These are phyloP conservation scores for Orbilia blumenaviensis DNA, from an alignment of 2,329 filamentous ascomycete species.

Conservation along the genomic window DNA sequence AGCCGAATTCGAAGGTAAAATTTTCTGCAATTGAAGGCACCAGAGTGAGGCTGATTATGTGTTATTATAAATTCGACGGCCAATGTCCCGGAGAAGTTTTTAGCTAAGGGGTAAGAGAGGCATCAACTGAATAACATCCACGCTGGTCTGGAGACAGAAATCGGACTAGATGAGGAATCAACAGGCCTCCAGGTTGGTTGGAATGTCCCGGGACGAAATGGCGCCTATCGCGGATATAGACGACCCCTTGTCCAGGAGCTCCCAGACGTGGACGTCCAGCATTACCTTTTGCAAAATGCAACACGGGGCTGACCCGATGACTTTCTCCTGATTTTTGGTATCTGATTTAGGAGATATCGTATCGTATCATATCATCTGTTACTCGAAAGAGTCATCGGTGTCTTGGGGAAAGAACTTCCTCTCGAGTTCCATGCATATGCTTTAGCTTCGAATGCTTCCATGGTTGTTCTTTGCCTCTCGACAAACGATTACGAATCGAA, in stretches of 20 bases:
- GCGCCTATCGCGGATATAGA: slow-evolving; percentile 52
- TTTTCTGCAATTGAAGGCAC: slow-evolving; percentile 26
- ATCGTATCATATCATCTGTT: no score
- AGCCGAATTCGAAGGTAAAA: no score
- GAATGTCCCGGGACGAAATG: slow-evolving; percentile 7
- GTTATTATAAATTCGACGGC: slow-evolving; percentile 38
- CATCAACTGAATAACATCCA: slow-evolving; percentile 28
- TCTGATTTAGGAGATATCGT: not conserved
- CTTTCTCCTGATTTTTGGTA: not conserved
- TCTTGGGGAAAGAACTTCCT: not conserved
- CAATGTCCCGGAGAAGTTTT: slow-evolving; percentile 4
- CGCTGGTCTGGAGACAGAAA: slow-evolving; percentile 28
- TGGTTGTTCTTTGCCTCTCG: not conserved
- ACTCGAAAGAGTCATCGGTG: not conserved
- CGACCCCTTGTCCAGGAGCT: slow-evolving; percentile 37
- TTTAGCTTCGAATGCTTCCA: not conserved
- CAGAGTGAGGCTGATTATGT: slow-evolving; percentile 24
- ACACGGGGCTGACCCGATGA: slow-evolving; percentile 21
- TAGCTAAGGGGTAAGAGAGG: slow-evolving; percentile 26
- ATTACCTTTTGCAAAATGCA: slow-evolving; percentile 49
- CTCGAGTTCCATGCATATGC: not conserved
- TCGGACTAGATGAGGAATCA: not conserved
- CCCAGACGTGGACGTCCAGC: slow-evolving; percentile 35
- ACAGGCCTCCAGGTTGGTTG: no score
- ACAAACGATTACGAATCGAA: slow-evolving; percentile 45